A percentile compares a stretch with the other conserved stretches of the same genome.
Conservation (phyloP, 192 early-diverging fungal species). For the Kappamyces sp. region DNA sequence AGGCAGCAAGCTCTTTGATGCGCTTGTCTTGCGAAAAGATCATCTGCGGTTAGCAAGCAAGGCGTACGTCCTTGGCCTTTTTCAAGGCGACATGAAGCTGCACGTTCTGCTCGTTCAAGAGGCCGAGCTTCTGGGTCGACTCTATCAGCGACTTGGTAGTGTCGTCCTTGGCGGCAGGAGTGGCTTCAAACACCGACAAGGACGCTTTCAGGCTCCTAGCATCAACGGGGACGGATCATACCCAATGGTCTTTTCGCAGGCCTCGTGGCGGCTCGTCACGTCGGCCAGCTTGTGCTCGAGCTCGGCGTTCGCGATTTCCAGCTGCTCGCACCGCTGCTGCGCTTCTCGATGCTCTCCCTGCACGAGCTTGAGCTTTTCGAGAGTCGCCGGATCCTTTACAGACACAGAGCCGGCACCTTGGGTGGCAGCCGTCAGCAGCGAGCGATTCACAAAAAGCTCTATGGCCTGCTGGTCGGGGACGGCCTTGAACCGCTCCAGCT, state of each 20-base stretch:
- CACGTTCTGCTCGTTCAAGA: constrained; percentile 37
- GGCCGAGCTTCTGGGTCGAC: constrained; percentile 38
- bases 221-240: not conserved
- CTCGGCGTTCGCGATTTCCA: constrained; percentile 52
- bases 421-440: too few relatives aligned
- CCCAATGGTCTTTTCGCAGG: too few relatives aligned
- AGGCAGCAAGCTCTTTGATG: constrained; percentile 28
- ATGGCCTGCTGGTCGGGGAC: too few relatives aligned
- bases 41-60: constrained; percentile 21
- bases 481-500: constrained; percentile 17
- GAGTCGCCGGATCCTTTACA: too few relatives aligned
- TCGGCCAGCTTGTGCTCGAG: constrained; percentile 27
- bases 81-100: constrained; percentile 39
- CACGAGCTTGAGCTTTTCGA: too few relatives aligned
- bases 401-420: too few relatives aligned
- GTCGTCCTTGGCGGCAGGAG: constrained; percentile 33
- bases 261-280: too few relatives aligned
- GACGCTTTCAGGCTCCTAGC: constrained; percentile 27
- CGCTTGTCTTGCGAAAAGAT: constrained; percentile 42
- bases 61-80: constrained; percentile 39
- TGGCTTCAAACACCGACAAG: constrained; percentile 41
- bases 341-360: too few relatives aligned
- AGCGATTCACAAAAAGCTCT: too few relatives aligned
- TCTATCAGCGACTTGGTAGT: constrained; percentile 34
- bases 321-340: not conserved